Evolutionary conservation across 176 grass and related monocot species (phyloP), one percentile per base, ranked within the genome.

Genomic region (Eleusine indica): DNA sequence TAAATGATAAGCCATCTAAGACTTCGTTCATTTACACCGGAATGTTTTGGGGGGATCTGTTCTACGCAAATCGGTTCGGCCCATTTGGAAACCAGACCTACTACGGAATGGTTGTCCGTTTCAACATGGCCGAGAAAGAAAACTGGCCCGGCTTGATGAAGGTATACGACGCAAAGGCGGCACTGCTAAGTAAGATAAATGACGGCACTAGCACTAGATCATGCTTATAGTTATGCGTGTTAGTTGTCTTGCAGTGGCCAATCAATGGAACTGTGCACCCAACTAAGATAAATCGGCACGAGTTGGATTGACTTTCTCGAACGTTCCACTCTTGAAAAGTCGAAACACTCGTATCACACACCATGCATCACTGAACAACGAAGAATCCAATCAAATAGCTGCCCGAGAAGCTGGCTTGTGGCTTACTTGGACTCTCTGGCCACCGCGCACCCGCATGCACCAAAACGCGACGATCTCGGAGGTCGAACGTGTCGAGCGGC

Each of bases 401-500:
- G n/a, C 58, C 21, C 1, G 58, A 28, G 58, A 18, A 49, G 70
- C 71, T 25, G n/a, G 58, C n/a, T 62, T 74, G 51, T 53, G 51
- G 51, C 51, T 53, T 53, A 74, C 47, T 32, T 32, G 71, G 71
- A 74, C 58, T 10, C 21, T 3, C n/a, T 25, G 58, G 58, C 7
- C 58, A 25, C 58, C 58, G n/a, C n/a, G n/a, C 58, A 28, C 11
- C 58, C 58, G 51, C 51, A 53, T 53, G 58, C 58, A 62, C 58
- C 58, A 28, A 25, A n/a, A 62, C 58, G n/a, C 8, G 6, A 62
- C n/a, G 40, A 44, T 14, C 76, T 66, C 25, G 22, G 22, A 66
- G 25, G 41, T 37, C 71, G 78, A 25, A 74, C 78, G 85, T 87
- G 85, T 82, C 85, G 62, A 49, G 28, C 71, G 49, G 62, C 51